Conservation (phyloP, 441 rosid species). For the Euphorbia schlechtendalii region DNA sequence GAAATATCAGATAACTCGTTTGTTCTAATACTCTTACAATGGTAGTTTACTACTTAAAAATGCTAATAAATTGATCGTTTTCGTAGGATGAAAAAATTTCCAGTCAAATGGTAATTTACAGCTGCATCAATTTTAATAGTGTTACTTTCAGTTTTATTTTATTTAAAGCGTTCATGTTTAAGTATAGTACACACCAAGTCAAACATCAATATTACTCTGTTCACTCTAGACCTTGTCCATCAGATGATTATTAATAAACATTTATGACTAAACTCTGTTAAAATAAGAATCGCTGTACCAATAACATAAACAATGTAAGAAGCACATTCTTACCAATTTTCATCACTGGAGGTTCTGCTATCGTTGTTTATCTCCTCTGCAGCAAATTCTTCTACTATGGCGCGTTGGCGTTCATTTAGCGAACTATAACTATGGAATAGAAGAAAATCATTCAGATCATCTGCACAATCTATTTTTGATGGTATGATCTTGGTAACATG, state of each 20-base stretch:
- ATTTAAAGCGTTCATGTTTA: too few relatives aligned
- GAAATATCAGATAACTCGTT: neutral
- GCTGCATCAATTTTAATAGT: neutral
- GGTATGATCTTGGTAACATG: neutral
- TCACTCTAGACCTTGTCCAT: neutral
- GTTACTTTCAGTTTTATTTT: neutral
- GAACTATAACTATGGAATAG: slow-evolving; percentile 30
- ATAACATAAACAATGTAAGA: neutral
- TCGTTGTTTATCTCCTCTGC: slow-evolving; percentile 65
- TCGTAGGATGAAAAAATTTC: neutral
- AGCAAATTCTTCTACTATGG: slow-evolving; percentile 78
- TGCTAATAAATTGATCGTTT: neutral
- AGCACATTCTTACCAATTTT: slow-evolving; percentile 49
- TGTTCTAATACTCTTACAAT: neutral
- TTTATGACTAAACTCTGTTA: neutral
- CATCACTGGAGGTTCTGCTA: slow-evolving; percentile 31
- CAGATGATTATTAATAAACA: neutral
- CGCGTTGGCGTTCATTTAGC: slow-evolving; percentile 67
- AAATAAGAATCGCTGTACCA: neutral
- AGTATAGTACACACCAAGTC: too few relatives aligned
- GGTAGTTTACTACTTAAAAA: neutral
- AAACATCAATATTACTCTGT: too few relatives aligned
- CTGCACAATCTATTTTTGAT: neutral
- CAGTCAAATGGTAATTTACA: neutral
- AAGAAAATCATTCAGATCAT: slow-evolving; percentile 14